Evolutionary conservation across 805 yeast species (phyloP).

Genomic region (Vanderwaltozyma tropicalis): DNA sequence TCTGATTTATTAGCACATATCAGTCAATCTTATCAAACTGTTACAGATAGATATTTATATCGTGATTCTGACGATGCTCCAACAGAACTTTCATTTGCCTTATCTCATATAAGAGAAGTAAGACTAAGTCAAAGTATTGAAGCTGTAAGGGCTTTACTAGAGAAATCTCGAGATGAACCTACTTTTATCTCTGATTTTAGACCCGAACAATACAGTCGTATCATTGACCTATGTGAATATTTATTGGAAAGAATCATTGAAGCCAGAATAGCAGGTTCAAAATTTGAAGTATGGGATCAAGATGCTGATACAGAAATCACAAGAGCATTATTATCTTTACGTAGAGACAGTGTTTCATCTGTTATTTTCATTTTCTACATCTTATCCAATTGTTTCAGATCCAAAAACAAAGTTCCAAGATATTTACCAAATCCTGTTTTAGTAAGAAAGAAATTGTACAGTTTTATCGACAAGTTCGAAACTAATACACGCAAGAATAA

Average conservation of each 20-base stretch:
- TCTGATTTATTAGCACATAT: slow-evolving; percentile 34
- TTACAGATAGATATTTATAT: slow-evolving; percentile 39
- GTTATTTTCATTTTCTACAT: slow-evolving; percentile 36
- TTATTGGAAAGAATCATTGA: slow-evolving; percentile 36
- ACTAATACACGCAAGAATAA: background rate
- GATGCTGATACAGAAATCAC: slow-evolving; percentile 32
- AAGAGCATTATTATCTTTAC: slow-evolving; percentile 31
- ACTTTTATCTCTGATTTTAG: slow-evolving; percentile 30
- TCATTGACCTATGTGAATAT: slow-evolving; percentile 31
- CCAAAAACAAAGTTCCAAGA: slow-evolving; percentile 31
- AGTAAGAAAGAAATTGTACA: slow-evolving; percentile 35
- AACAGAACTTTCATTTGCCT: slow-evolving; percentile 34
- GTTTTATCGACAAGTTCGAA: slow-evolving; percentile 30
- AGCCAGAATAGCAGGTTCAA: slow-evolving; percentile 39
- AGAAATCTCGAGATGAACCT: slow-evolving; percentile 31
- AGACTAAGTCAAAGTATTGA: slow-evolving; percentile 36
- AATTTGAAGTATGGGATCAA: slow-evolving; percentile 37
- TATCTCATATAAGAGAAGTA: slow-evolving; percentile 39
- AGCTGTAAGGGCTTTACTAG: slow-evolving; percentile 31
- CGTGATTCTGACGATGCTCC: slow-evolving; percentile 39
- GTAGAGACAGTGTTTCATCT: slow-evolving; percentile 40
- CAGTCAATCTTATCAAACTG: slow-evolving; percentile 37
- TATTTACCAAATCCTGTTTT: slow-evolving; percentile 37
- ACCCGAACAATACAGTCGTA: slow-evolving; percentile 23
- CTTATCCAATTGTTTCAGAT: slow-evolving; percentile 34